Conservation (phyloP, 768 basidiomycete genomes). For the Leccinum variicolor region DNA sequence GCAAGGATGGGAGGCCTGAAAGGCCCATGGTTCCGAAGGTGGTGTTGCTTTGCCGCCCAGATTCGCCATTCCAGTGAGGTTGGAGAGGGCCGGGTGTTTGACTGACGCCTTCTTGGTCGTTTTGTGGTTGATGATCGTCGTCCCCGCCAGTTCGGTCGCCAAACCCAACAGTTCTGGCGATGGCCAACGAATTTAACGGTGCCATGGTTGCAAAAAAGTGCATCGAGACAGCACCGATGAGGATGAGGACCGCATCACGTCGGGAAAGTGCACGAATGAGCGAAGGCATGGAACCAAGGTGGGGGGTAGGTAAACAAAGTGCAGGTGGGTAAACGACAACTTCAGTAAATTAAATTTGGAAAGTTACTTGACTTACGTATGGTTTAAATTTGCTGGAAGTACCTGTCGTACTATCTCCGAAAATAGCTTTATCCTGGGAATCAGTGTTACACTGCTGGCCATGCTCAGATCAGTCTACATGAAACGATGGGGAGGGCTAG, state of each 20-base stretch:
- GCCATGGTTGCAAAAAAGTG: conserved; percentile 46
- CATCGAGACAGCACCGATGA: conserved; percentile 55
- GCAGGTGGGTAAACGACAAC: neutral
- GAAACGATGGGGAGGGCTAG: neutral
- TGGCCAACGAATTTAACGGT: conserved; percentile 30
- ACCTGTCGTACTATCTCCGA: neutral
- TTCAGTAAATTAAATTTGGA: neutral
- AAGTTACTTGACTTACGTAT: neutral
- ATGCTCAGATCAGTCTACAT: too few relatives aligned
- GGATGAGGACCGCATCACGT: conserved; percentile 57
- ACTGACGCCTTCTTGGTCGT: conserved; percentile 4
- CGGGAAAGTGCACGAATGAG: conserved; percentile 44
- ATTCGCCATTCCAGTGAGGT: neutral
- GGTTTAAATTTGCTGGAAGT: neutral
- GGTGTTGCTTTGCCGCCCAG: neutral
- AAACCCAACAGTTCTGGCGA: conserved; percentile 28
- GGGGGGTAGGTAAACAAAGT: neutral
- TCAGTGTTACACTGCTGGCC: too few relatives aligned
- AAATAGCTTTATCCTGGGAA: neutral
- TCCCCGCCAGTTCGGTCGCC: conserved; percentile 8
- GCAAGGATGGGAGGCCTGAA: conserved; percentile 30
- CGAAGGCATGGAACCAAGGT: conserved; percentile 26
- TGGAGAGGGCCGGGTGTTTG: neutral
- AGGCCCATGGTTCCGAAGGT: neutral
- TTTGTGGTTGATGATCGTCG: neutral